Percentiles rank a stretch among this genome's conserved stretches.
phyloP scores from a whole-genome alignment of 257 asterid species.

The Gentiana straminea region DNA sequence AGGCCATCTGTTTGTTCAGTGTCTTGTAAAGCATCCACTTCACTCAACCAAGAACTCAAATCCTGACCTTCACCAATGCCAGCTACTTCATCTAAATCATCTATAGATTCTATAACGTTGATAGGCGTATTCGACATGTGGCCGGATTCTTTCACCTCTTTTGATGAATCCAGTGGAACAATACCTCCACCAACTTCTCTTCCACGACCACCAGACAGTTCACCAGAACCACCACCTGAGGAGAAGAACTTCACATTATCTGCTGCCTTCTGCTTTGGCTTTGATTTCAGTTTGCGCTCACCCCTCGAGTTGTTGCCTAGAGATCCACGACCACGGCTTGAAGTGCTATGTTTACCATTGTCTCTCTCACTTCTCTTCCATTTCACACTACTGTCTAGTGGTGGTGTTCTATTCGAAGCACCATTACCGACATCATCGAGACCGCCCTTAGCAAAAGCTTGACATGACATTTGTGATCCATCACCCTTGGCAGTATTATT shows the following conservation, averaged over 20 bases:
- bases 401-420: slow-evolving; percentile 37
- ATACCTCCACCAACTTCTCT: slow-evolving; percentile 40
- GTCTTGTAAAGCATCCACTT: slow-evolving; percentile 60
- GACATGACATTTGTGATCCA: slow-evolving; percentile 29
- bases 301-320: slow-evolving; percentile 57
- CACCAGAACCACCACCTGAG: slow-evolving; percentile 40
- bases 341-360: slow-evolving; percentile 26
- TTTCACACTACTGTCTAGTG: slow-evolving; percentile 69
- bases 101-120: slow-evolving; percentile 17
- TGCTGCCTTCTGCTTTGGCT: slow-evolving; percentile 77
- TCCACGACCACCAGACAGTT: slow-evolving; percentile 23
- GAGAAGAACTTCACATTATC: slow-evolving; percentile 32
- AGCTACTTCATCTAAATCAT: slow-evolving; percentile 46
- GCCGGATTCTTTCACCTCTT: slow-evolving; percentile 28
- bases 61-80: slow-evolving; percentile 72
- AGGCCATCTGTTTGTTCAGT: slow-evolving; percentile 54
- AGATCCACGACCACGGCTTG: slow-evolving; percentile 37
- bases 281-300: slow-evolving; percentile 70
- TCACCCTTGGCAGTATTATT: slow-evolving; percentile 31
- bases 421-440: slow-evolving; percentile 65
- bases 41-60: slow-evolving; percentile 81
- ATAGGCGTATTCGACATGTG: slow-evolving; percentile 35
- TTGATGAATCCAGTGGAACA: slow-evolving; percentile 23
- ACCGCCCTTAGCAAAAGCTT: slow-evolving; percentile 42
- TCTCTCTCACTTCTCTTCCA: slow-evolving; percentile 88